A percentile compares a stretch with the other conserved stretches of the same genome.
Conservation (phyloP, 2,329 filamentous ascomycete genomes). For the Fusarium coicis region DNA sequence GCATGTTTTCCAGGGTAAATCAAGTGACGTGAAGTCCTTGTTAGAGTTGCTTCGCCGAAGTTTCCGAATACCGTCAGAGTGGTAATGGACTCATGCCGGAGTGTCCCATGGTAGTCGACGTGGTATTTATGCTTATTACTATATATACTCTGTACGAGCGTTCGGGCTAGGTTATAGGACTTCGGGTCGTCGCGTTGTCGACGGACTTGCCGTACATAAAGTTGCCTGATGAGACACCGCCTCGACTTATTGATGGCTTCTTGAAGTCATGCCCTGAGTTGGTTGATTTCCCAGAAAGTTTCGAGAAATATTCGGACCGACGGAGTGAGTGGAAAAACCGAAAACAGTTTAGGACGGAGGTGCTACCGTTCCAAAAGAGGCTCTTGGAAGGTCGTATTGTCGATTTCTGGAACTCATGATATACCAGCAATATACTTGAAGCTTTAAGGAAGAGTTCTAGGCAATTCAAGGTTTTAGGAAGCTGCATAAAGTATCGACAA, state of each 20-base stretch:
- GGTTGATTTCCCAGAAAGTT: fast-evolving
- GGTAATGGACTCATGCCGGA: not conserved
- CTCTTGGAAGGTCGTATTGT: not conserved
- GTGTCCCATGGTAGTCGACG: not conserved
- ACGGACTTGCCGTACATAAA: not conserved
- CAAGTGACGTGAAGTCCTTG: fast-evolving
- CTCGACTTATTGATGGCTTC: not conserved
- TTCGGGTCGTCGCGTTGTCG: not conserved
- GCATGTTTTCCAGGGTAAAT: not conserved
- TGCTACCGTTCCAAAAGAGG: fast-evolving
- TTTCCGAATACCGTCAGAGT: no score
- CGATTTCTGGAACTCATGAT: not conserved
- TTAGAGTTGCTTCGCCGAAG: no score
- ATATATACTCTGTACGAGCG: no score
- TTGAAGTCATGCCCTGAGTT: not conserved
- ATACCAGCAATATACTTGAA: no score
- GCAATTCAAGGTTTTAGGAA: not conserved
- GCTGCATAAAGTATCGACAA: not conserved
- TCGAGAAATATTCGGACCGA: not conserved
- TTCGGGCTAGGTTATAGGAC: not conserved
- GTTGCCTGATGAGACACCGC: not conserved
- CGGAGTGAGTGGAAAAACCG: not conserved
- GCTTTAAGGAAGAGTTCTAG: no score
- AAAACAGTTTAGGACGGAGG: no score
- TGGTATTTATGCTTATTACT: not conserved